Evolutionary conservation across 441 rosid species (phyloP).

Genomic region (Jatropha multifida): DNA sequence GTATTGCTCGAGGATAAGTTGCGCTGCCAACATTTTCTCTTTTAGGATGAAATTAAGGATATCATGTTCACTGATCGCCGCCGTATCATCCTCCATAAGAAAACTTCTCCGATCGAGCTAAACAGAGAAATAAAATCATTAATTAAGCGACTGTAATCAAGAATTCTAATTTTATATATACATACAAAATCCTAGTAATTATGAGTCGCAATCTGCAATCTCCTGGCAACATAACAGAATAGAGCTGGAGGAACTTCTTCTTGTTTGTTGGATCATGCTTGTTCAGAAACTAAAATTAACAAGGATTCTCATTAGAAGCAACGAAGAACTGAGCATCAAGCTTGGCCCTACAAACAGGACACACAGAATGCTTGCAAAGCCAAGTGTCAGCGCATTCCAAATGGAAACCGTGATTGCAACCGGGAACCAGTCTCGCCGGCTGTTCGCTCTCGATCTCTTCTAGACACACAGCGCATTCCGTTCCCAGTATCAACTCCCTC

Average conservation of each 20-base stretch:
- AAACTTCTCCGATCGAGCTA: background rate
- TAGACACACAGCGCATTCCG: conserved; percentile 79
- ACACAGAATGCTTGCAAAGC: conserved; percentile 56
- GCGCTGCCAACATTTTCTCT: background rate
- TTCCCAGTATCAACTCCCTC: conserved; percentile 58
- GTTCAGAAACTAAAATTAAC: background rate
- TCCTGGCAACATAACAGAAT: background rate
- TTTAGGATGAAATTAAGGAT: background rate
- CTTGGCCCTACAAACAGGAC: conserved; percentile 68
- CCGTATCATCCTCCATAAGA: background rate
- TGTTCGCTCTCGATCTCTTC: conserved; percentile 64
- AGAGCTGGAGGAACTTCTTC: background rate
- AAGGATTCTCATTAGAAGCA: conserved; percentile 19
- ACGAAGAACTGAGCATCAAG: conserved; percentile 33
- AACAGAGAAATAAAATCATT: background rate
- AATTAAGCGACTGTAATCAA: background rate
- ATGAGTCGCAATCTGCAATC: too few relatives aligned
- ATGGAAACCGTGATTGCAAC: conserved; percentile 87
- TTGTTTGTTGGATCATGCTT: background rate
- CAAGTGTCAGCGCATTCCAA: conserved; percentile 72
- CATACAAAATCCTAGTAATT: conserved; percentile 5
- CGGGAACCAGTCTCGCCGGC: conserved; percentile 65
- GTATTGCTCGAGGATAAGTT: background rate
- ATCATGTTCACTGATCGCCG: background rate
- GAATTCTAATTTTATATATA: background rate